These are phyloP conservation scores for Arabidopsis suecica DNA, from an alignment of 345 rosid species.

Conservation along the genomic window DNA sequence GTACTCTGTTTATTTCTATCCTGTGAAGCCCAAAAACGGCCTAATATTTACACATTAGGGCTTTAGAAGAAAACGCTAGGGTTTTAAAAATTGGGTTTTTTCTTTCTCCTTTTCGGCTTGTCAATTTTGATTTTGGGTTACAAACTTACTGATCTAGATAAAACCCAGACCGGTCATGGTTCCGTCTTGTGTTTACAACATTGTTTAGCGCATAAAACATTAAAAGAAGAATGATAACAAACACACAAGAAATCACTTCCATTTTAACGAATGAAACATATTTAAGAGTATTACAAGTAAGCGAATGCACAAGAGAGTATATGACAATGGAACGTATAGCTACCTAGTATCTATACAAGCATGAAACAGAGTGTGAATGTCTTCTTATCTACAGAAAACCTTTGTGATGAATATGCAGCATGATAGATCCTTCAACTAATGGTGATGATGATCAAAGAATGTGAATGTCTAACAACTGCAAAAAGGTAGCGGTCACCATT, in stretches of 20 bases:
- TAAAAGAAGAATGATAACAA: not conserved
- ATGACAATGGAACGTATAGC: slow-evolving; percentile 10
- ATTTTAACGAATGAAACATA: not conserved
- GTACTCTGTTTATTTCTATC: not conserved
- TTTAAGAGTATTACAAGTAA: not conserved
- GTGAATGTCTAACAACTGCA: not conserved
- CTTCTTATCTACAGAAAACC: slow-evolving; percentile 15
- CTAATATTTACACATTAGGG: not conserved
- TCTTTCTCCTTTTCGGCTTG: not conserved
- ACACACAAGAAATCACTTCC: slow-evolving; percentile 5
- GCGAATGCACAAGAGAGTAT: not conserved
- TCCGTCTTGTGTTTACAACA: not conserved
- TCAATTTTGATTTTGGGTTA: not conserved
- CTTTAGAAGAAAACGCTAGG: not conserved
- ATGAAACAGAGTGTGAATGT: slow-evolving; percentile 8
- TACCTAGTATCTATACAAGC: slow-evolving; percentile 6
- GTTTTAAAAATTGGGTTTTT: not conserved
- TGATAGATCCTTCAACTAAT: slow-evolving; percentile 17
- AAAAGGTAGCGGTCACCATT: not conserved
- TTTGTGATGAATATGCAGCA: slow-evolving; percentile 1
- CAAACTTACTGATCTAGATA: not conserved
- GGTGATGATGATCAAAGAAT: slow-evolving; percentile 14
- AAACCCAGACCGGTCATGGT: slow-evolving; percentile 13
- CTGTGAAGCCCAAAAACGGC: slow-evolving; percentile 11
- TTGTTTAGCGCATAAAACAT: too few species aligned